A percentile compares a stretch with the other conserved stretches of the same genome.
These are phyloP conservation scores for Thielaviopsis euricoi DNA, from an alignment of 2,329 filamentous ascomycete genomes.

Conservation along the genomic window DNA sequence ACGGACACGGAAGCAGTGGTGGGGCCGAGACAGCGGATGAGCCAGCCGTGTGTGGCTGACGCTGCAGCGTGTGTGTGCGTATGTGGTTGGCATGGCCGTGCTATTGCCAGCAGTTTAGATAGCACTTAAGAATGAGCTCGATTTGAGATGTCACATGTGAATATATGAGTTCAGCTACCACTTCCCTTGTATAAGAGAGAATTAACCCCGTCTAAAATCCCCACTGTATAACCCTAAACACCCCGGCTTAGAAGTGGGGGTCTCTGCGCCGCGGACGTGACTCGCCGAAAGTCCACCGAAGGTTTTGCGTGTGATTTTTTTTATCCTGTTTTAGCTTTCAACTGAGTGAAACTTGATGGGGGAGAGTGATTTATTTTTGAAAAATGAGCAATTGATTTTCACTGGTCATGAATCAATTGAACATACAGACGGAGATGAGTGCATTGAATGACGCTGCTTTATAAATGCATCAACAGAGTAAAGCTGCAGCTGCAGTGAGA, in stretches of 20 bases:
- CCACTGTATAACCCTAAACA: not conserved
- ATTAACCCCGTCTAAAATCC: not conserved
- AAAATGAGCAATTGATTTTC: too few species aligned
- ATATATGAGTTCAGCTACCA: too few species aligned
- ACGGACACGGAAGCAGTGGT: slow-evolving; percentile 21
- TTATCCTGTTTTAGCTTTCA: not conserved
- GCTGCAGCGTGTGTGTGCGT: too few species aligned
- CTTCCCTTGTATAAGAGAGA: too few species aligned
- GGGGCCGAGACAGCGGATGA: slow-evolving; percentile 19
- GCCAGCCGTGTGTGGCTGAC: slow-evolving; percentile 22
- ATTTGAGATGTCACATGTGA: not conserved
- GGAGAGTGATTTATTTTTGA: not conserved
- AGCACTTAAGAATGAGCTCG: too few species aligned
- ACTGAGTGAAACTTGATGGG: not conserved
- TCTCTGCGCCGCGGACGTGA: not conserved
- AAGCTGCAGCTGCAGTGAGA: too few species aligned
- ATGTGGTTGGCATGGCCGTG: too few species aligned
- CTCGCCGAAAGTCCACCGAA: slow-evolving; percentile 1
- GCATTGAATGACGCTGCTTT: too few species aligned
- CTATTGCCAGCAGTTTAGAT: too few species aligned
- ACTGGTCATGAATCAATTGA: too few species aligned
- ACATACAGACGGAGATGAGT: too few species aligned
- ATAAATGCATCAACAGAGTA: too few species aligned
- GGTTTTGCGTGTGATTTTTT: not conserved
- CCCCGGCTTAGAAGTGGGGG: not conserved